Conservation (phyloP, 495 filamentous ascomycete genomes). For the Aspergillus ellipticus region DNA sequence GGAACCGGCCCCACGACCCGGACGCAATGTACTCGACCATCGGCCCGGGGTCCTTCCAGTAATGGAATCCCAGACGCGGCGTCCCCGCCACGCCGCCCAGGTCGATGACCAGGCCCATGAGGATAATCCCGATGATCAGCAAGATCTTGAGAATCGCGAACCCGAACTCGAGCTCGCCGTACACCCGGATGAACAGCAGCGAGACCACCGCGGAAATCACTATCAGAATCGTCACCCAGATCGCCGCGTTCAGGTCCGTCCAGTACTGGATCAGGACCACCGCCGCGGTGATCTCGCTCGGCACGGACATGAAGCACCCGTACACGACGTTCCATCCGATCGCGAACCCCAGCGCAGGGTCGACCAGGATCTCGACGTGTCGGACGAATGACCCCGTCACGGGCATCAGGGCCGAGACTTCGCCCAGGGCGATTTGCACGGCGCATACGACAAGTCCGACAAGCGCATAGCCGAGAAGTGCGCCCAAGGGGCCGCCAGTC, state of each 20-base stretch:
- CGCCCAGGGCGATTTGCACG: slow-evolving; percentile 40
- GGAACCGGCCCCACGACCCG: slow-evolving; percentile 41
- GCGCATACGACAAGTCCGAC: slow-evolving; percentile 38
- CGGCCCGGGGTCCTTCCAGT: slow-evolving; percentile 47
- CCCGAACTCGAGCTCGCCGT: slow-evolving; percentile 41
- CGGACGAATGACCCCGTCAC: slow-evolving; percentile 49
- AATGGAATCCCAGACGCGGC: slow-evolving; percentile 38
- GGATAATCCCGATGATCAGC: slow-evolving; percentile 48
- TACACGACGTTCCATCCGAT: slow-evolving; percentile 56
- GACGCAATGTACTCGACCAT: slow-evolving; percentile 46
- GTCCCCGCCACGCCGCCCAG: slow-evolving; percentile 35
- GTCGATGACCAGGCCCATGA: slow-evolving; percentile 46
- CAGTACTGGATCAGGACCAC: slow-evolving; percentile 59
- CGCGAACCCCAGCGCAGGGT: slow-evolving; percentile 58
- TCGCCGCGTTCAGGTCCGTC: slow-evolving; percentile 49
- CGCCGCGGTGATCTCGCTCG: slow-evolving; percentile 59
- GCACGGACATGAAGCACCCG: slow-evolving; percentile 57
- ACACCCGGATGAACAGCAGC: slow-evolving; percentile 48
- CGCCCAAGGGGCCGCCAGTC: slow-evolving; percentile 57
- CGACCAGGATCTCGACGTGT: slow-evolving; percentile 45
- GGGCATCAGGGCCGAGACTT: slow-evolving; percentile 41
- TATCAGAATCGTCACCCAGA: slow-evolving; percentile 56
- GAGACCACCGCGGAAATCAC: slow-evolving; percentile 50
- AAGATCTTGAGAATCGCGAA: slow-evolving; percentile 46
- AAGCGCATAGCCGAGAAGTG: slow-evolving; percentile 48